Conservation (phyloP, 176 grass and related monocot genomes). For the Urochloa ruziziensis region DNA sequence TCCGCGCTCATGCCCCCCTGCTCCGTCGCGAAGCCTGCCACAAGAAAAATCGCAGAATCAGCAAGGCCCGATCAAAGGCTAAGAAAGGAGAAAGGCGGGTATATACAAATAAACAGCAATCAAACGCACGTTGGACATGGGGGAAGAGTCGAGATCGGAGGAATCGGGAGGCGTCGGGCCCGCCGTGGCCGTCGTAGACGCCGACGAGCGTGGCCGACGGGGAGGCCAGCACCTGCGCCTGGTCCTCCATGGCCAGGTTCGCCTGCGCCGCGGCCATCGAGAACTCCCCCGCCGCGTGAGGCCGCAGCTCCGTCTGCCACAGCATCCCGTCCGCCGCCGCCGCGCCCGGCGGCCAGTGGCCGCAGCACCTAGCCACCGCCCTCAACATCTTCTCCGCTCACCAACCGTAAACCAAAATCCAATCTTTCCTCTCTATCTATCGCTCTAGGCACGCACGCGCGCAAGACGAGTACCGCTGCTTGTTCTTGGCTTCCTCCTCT, state of each 20-base stretch:
- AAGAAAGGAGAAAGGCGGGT: not conserved
- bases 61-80: not conserved
- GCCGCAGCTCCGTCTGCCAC: conserved; percentile 82
- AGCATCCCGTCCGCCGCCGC: conserved; percentile 72
- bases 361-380: conserved; percentile 64
- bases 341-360: conserved; percentile 46
- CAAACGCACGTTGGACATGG: conserved; percentile 58
- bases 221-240: conserved; percentile 89
- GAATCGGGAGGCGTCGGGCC: conserved; percentile 76
- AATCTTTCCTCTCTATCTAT: not conserved
- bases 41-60: not conserved
- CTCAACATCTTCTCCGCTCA: conserved; percentile 22
- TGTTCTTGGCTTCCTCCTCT: not conserved
- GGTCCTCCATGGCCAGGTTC: conserved; percentile 76
- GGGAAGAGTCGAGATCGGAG: conserved; percentile 64
- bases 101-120: not conserved
- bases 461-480: not conserved
- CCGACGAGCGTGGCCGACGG: conserved; percentile 66
- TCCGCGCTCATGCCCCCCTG: conserved; percentile 73
- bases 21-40: conserved; percentile 55
- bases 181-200: conserved; percentile 83
- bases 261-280: conserved; percentile 92
- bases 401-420: not conserved
- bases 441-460: not conserved
- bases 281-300: conserved; percentile 87